These are phyloP conservation scores for Linum usitatissimum DNA, from an alignment of 345 rosid genomes.

Conservation along the genomic window DNA sequence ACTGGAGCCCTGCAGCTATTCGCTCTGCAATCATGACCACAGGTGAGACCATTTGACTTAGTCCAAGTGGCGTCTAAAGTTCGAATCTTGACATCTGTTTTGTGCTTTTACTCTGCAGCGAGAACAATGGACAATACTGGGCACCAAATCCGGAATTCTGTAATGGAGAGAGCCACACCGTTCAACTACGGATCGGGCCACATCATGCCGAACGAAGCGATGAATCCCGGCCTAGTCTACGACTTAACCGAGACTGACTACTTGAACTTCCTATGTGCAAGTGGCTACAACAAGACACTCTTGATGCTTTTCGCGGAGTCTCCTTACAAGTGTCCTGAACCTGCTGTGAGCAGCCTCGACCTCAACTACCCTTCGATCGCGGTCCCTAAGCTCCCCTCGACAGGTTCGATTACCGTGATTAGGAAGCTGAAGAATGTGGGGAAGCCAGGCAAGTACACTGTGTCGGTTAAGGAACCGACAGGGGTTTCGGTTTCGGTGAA, in stretches of 20 bases:
- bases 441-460: conserved; percentile 24
- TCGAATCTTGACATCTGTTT: too few species aligned
- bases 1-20: conserved; percentile 1
- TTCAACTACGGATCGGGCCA: conserved; percentile 36
- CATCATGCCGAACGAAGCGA: conserved; percentile 30
- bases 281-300: conserved; percentile 20
- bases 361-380: conserved; percentile 55
- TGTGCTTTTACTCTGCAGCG: neutral
- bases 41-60: neutral
- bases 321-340: conserved; percentile 23
- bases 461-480: conserved; percentile 14
- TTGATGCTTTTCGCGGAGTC: conserved; percentile 9
- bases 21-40: neutral
- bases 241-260: conserved; percentile 23
- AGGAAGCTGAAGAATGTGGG: conserved; percentile 45
- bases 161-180: neutral
- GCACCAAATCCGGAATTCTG: too few species aligned
- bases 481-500: conserved; percentile 25
- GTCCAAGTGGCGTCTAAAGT: too few species aligned
- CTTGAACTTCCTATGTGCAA: conserved; percentile 35
- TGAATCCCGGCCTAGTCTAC: conserved; percentile 48
- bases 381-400: conserved; percentile 14
- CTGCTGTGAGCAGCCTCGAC: conserved; percentile 10
- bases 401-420: conserved; percentile 10
- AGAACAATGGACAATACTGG: neutral